Base-by-base conservation (phyloP, 768 basidiomycete species). In the Trametes cubensis region DNA sequence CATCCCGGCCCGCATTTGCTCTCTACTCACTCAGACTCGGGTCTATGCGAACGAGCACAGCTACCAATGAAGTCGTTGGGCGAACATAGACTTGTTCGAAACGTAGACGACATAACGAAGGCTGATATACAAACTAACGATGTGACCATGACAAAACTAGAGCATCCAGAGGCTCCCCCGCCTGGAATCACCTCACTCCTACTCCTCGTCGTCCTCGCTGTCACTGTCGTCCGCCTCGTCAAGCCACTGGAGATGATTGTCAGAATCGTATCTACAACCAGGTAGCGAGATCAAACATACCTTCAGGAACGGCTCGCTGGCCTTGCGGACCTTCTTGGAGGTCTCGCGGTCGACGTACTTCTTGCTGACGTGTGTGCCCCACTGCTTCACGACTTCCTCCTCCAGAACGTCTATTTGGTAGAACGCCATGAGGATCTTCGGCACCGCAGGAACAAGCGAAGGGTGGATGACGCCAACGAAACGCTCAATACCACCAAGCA, bases 331-430 rank as follows among this genome's bases (percentile, higher is more conserved):
- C 77, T 87, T 95, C 85, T 98, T 98, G 75, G 90, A 92, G 48
- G 85, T 89, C 26, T 98, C 95, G 77, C 90, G 94, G 76, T 96
- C 92, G 47, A 95, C 92, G 71, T 94, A 96, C 79, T 98, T 97
- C 82, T 91, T 96, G 77, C 89, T 92, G 72, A 95, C 93, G 68
- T 96, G 95, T 4, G 93, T 96, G 10, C 95, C 95, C 96, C 95
- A 98, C 65, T 95, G 87, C 11, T 81, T 86, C 52, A 95, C 80
- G 6, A 96, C 82, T 25, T 93, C 94, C 73, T 99, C 97, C 7
- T 98, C 95, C 55, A 99, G 78, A 18, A 98, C 79, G 67, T 98
- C 97, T 42, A 79, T 83, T 74, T 98, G 95, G 74, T 98, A 99
- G 69, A 97, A 84, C 14, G 76, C 85, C 95, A 98, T 98, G 62